These are phyloP conservation scores for Blechomonas ayalai DNA, from an alignment of 208 protist genomes.

Conservation along the genomic window DNA sequence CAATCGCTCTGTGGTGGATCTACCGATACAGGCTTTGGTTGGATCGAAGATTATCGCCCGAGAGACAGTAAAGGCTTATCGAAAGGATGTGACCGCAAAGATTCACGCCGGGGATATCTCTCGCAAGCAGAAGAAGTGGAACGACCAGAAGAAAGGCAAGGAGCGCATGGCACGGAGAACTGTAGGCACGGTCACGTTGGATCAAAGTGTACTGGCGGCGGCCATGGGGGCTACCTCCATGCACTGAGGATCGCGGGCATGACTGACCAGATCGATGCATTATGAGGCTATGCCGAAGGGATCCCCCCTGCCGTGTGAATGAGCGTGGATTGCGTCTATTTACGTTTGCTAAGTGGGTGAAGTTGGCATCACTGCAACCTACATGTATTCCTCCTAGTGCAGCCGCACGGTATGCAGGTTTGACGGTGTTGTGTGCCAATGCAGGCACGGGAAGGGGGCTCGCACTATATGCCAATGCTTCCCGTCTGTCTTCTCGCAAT, in stretches of 20 bases:
- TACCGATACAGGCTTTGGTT: conserved; percentile 90
- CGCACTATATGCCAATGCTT: too few species aligned
- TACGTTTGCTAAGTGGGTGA: too few species aligned
- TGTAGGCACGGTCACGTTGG: conserved; percentile 89
- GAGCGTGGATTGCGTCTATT: too few species aligned
- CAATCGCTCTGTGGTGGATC: conserved; percentile 80
- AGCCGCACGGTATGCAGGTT: too few species aligned
- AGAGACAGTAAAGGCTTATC: conserved; percentile 90
- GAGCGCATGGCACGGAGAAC: conserved; percentile 91
- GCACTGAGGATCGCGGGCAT: conserved; percentile 11
- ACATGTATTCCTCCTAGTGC: too few species aligned
- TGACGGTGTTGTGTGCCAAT: too few species aligned
- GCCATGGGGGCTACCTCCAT: conserved; percentile 72
- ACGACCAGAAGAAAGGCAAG: conserved; percentile 97
- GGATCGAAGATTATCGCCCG: conserved; percentile 86
- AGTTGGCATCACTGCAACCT: too few species aligned
- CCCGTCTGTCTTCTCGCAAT: too few species aligned
- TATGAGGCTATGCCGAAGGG: too few species aligned
- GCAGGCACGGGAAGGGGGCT: too few species aligned
- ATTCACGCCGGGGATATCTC: conserved; percentile 95
- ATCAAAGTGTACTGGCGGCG: conserved; percentile 89
- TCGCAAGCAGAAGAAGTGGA: conserved; percentile 94
- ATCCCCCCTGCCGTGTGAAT: too few species aligned
- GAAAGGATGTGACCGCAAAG: conserved; percentile 93
- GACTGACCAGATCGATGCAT: too few species aligned